Evolutionary conservation across 176 grass and related monocot species (phyloP).

Genomic region (Eragrostis nindensis): DNA sequence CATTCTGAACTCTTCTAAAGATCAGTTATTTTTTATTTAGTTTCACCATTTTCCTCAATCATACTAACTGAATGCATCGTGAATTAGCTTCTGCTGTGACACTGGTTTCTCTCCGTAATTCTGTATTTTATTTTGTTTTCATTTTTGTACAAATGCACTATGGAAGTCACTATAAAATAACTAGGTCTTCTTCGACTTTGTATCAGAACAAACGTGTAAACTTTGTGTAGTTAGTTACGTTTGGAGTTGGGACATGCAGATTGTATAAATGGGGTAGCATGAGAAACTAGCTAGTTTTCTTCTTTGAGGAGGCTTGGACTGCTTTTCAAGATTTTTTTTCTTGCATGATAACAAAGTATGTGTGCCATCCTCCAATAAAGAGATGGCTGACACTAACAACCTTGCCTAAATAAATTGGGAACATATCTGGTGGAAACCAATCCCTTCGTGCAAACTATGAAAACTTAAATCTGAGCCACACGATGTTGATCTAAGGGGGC

Average conservation of each 20-base stretch:
- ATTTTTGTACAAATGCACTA: background rate
- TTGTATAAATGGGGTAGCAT: background rate
- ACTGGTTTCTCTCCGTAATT: background rate
- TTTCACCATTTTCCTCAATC: conserved; percentile 5
- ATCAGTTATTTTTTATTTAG: conserved; percentile 11
- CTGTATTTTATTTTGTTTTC: background rate
- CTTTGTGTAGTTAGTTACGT: conserved; percentile 11
- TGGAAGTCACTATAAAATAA: conserved; percentile 5
- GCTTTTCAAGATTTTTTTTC: background rate
- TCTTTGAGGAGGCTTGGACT: background rate
- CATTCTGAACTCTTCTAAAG: background rate
- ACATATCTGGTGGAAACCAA: too few species aligned
- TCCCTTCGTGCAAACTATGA: too few species aligned
- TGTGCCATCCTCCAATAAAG: background rate
- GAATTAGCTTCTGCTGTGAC: conserved; percentile 25
- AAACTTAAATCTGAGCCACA: too few species aligned
- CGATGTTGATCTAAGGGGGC: too few species aligned
- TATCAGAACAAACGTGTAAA: background rate
- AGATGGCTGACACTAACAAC: background rate
- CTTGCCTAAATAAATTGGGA: background rate
- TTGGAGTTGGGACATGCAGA: conserved; percentile 13
- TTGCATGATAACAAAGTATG: background rate
- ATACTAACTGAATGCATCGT: conserved; percentile 1
- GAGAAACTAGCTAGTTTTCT: background rate
- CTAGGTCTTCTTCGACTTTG: conserved; percentile 4